These are phyloP conservation scores for Boletus reticulatus DNA, from an alignment of 768 basidiomycete genomes.

Conservation along the genomic window DNA sequence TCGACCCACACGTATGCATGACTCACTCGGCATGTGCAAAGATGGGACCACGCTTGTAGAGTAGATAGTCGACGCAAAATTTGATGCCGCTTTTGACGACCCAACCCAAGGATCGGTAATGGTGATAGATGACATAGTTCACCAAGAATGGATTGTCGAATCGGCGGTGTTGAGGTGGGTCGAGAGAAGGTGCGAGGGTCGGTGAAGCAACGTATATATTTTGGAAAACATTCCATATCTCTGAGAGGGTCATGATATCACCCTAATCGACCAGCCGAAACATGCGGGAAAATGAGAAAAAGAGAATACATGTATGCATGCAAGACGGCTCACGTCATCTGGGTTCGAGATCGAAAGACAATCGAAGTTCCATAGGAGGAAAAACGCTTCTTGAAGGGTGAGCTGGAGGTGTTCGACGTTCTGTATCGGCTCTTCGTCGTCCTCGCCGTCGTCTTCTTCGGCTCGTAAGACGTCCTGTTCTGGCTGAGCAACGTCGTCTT, in stretches of 20 bases:
- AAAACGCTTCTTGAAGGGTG: constrained; percentile 86
- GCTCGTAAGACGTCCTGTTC: constrained; percentile 13
- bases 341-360: constrained; percentile 73
- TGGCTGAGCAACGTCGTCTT: constrained; percentile 21
- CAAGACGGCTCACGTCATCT: constrained; percentile 49
- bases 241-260: constrained; percentile 49
- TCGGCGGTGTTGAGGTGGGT: constrained; percentile 35
- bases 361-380: constrained; percentile 79
- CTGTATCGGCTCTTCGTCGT: constrained; percentile 54
- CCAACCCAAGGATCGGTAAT: constrained; percentile 96
- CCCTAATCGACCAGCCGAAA: constrained; percentile 39
- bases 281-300: neutral
- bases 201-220: constrained; percentile 45
- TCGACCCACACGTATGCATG: no score
- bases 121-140: constrained; percentile 88
- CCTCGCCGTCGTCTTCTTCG: constrained; percentile 33
- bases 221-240: constrained; percentile 70
- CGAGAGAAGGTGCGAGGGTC: constrained; percentile 28
- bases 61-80: constrained; percentile 92
- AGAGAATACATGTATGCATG: neutral
- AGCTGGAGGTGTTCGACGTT: constrained; percentile 91
- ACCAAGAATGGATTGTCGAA: constrained; percentile 94
- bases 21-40: constrained; percentile 94
- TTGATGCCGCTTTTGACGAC: constrained; percentile 95
- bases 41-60: constrained; percentile 93